phyloP scores from a whole-genome alignment of 1,139 yeast genomes.

The Pneumocystis jirovecii region DNA sequence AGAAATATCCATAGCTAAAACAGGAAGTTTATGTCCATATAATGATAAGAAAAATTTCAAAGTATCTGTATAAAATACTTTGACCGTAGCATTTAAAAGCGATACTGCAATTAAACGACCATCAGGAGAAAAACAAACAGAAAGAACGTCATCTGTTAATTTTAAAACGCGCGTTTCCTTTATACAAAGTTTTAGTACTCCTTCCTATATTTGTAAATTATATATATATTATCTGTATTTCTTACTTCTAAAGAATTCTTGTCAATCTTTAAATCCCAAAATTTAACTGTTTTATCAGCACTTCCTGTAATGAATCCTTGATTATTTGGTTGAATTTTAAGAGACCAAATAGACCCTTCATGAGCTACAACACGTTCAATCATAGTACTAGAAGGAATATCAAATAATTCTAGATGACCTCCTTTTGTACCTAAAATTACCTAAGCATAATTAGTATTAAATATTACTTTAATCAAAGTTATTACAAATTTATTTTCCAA shows the following conservation, averaged over 20 bases:
- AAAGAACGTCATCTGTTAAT: constrained; percentile 66
- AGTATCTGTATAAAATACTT: constrained; percentile 75
- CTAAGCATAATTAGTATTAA: constrained; percentile 1
- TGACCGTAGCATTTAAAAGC: constrained; percentile 79
- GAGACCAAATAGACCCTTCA: constrained; percentile 78
- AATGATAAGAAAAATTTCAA: constrained; percentile 74
- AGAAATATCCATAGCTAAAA: constrained; percentile 70
- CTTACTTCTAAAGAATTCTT: constrained; percentile 29
- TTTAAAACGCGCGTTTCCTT: constrained; percentile 71
- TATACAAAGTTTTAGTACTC: constrained; percentile 41
- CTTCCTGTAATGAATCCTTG: constrained; percentile 79
- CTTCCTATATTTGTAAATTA: constrained; percentile 51
- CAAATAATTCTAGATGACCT: constrained; percentile 74
- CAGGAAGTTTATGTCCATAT: constrained; percentile 94
- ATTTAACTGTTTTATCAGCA: constrained; percentile 76
- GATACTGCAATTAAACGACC: constrained; percentile 66
- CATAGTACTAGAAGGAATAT: constrained; percentile 65
- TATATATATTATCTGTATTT: background rate
- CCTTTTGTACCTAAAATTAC: constrained; percentile 72
- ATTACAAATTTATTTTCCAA: constrained; percentile 59
- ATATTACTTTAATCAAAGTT: background rate
- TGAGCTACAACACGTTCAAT: constrained; percentile 68
- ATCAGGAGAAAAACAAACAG: constrained; percentile 75
- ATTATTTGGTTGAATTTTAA: constrained; percentile 80
- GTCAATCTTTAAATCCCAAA: constrained; percentile 70